A percentile compares a stretch with the other conserved stretches of the same genome.
phyloP scores from a whole-genome alignment of 1,139 yeast species.

The Yarrowia galli region DNA sequence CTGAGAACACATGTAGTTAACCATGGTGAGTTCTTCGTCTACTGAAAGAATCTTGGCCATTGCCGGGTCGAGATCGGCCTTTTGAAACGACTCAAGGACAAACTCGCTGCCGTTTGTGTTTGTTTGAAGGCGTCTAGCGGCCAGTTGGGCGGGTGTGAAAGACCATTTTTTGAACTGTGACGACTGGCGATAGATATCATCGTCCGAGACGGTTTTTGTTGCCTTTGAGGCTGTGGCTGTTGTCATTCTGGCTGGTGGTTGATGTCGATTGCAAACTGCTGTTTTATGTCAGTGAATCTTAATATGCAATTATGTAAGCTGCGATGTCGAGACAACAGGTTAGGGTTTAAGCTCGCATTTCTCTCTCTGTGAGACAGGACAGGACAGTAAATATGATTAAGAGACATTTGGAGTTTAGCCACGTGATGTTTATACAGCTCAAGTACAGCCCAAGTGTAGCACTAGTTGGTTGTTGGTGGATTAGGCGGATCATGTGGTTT shows the following conservation, averaged over 20 bases:
- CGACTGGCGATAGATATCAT: conserved; percentile 86
- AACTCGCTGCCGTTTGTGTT: conserved; percentile 47
- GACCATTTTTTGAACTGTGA: conserved; percentile 90
- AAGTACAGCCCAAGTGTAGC: background rate
- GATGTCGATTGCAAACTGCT: background rate
- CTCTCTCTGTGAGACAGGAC: background rate
- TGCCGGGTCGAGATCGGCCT: conserved; percentile 47
- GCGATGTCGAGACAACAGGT: background rate
- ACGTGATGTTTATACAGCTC: background rate
- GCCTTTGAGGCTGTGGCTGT: background rate
- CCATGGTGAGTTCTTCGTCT: conserved; percentile 74
- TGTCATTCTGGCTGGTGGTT: background rate
- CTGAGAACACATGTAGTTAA: conserved; percentile 74
- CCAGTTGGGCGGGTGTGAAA: conserved; percentile 62
- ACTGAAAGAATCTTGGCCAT: conserved; percentile 53
- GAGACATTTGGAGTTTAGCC: background rate
- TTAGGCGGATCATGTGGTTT: no score
- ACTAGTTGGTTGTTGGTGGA: no score
- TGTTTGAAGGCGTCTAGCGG: conserved; percentile 46
- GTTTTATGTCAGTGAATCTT: background rate
- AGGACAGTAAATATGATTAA: background rate
- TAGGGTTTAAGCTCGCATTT: background rate
- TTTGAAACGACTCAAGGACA: conserved; percentile 49
- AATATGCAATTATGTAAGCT: background rate
- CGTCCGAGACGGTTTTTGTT: conserved; percentile 55